A percentile compares a stretch with the other conserved stretches of the same genome.
Conservation (phyloP, 2,329 filamentous ascomycete species). For the Blastomyces emzantsi region DNA sequence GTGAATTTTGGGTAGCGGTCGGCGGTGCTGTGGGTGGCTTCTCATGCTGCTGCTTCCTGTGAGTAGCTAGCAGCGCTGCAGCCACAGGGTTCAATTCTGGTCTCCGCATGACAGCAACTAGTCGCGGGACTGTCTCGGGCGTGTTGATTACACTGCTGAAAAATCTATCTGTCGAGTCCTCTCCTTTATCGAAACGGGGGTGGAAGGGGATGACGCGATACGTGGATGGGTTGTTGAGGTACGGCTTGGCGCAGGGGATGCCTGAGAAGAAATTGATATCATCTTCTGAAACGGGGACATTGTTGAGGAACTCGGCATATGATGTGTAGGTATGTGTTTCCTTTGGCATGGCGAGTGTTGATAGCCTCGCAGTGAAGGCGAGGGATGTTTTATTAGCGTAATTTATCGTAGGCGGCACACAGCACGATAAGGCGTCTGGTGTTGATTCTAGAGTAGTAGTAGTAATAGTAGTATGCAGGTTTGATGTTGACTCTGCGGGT, state of each 20-base stretch:
- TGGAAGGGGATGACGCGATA: slow-evolving; percentile 13
- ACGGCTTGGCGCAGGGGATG: neutral
- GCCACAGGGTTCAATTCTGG: neutral
- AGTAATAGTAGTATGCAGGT: too few species aligned
- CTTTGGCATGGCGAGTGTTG: neutral
- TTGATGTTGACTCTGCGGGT: too few species aligned
- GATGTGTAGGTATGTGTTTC: neutral
- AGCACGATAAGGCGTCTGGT: neutral
- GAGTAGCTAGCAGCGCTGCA: neutral
- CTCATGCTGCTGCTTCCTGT: neutral
- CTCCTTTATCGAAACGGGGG: slow-evolving; percentile 11
- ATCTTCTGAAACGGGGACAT: neutral
- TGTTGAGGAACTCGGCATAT: slow-evolving; percentile 6
- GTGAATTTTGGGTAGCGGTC: neutral
- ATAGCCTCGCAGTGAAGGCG: neutral
- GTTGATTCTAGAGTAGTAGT: neutral
- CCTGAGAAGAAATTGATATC: slow-evolving; percentile 4
- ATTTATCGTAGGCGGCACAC: too few species aligned
- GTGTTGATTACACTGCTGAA: slow-evolving; percentile 18
- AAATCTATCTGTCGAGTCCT: slow-evolving; percentile 16
- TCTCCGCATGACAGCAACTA: slow-evolving; percentile 15
- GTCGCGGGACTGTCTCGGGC: slow-evolving; percentile 16
- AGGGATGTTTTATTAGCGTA: neutral
- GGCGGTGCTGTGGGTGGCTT: neutral
- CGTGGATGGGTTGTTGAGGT: neutral